A percentile compares a stretch with the other conserved stretches of the same genome.
Evolutionary conservation across 495 filamentous ascomycete genomes (phyloP).

Genomic region (Penicillium macrosclerotiorum): DNA sequence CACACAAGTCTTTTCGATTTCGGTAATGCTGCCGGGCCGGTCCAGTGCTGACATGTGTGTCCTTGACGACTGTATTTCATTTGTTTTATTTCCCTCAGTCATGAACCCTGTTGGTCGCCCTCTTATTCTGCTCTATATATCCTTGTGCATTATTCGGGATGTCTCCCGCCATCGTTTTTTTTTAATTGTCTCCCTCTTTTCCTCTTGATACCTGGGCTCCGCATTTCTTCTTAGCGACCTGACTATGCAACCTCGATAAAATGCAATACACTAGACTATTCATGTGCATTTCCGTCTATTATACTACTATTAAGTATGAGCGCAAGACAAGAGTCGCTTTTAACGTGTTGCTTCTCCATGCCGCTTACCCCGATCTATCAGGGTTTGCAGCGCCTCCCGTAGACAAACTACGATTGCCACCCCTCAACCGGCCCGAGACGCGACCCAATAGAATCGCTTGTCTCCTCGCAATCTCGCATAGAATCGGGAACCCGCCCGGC

Average conservation of each 20-base stretch:
- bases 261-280: no score
- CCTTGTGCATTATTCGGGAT: slow-evolving; percentile 23
- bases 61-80: slow-evolving; percentile 25
- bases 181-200: slow-evolving; percentile 16
- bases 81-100: slow-evolving; percentile 9
- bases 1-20: slow-evolving; percentile 62
- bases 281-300: slow-evolving; percentile 1
- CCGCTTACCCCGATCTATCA: no score
- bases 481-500: slow-evolving; percentile 7
- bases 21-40: slow-evolving; percentile 23
- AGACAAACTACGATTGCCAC: not conserved
- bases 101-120: no score
- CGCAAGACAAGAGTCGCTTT: no score
- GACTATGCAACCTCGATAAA: no score
- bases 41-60: slow-evolving; percentile 15
- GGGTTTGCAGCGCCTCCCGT: no score
- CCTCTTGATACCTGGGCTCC: slow-evolving; percentile 33
- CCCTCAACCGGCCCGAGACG: not conserved
- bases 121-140: slow-evolving; percentile 5
- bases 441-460: slow-evolving; percentile 6
- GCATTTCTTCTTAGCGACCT: no score
- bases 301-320: no score
- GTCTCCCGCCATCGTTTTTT: slow-evolving; percentile 15
- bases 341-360: no score
- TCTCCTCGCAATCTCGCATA: not conserved